Conservation (phyloP, 495 filamentous ascomycete genomes). For the Hapsidospora chrysogenum region DNA sequence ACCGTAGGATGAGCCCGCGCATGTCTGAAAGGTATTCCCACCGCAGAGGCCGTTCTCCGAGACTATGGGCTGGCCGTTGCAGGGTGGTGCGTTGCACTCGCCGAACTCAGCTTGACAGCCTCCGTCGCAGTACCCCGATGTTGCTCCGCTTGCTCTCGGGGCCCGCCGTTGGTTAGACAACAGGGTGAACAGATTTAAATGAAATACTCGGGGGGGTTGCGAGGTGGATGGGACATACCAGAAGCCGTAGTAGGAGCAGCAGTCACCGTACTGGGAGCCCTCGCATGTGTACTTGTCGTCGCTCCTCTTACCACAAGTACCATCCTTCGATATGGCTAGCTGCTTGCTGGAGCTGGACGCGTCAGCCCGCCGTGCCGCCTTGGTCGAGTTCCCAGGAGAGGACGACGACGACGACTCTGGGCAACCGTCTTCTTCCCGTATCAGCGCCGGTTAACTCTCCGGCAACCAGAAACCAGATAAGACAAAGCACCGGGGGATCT, state of each 20-base stretch:
- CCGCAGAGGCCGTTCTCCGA: slow-evolving; percentile 4
- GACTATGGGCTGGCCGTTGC: not conserved
- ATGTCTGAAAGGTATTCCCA: not conserved
- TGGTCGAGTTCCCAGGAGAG: no score
- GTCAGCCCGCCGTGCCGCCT: not conserved
- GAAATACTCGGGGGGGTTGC: no score
- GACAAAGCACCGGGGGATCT: no score
- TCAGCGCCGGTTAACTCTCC: not conserved
- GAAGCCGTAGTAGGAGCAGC: slow-evolving; percentile 8
- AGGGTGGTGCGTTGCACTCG: slow-evolving; percentile 3
- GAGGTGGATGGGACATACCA: slow-evolving; percentile 8
- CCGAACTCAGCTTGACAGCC: slow-evolving; percentile 14
- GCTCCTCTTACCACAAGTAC: not conserved
- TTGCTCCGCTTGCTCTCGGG: not conserved
- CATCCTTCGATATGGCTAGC: not conserved
- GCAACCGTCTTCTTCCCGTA: not conserved
- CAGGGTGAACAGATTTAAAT: no score
- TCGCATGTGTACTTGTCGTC: slow-evolving; percentile 2
- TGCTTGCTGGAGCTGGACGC: not conserved
- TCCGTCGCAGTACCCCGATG: slow-evolving; percentile 7
- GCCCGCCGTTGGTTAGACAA: no score
- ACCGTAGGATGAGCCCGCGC: not conserved
- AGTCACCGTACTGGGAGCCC: slow-evolving; percentile 8
- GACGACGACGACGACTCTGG: no score
- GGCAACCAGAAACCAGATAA: no score